These are phyloP conservation scores for Hura crepitans DNA, from an alignment of 441 rosid species.

Conservation along the genomic window DNA sequence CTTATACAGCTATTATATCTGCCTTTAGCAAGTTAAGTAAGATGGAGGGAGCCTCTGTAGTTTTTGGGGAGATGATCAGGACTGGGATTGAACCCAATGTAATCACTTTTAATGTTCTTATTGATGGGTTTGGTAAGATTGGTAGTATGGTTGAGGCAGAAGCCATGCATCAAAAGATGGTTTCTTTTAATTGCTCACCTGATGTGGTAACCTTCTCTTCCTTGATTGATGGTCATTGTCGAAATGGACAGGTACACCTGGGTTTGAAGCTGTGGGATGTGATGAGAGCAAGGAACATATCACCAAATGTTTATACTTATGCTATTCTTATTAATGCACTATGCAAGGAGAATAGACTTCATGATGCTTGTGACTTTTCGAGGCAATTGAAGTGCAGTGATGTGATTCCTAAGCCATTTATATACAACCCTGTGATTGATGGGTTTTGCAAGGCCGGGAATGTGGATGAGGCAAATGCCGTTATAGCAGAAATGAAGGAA, in stretches of 20 bases:
- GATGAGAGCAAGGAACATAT: slow-evolving; percentile 49
- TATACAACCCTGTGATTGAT: slow-evolving; percentile 85
- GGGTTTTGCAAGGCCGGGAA: slow-evolving; percentile 90
- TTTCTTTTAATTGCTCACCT: slow-evolving; percentile 42
- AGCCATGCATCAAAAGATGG: slow-evolving; percentile 47
- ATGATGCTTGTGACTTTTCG: slow-evolving; percentile 64
- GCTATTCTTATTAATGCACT: slow-evolving; percentile 58
- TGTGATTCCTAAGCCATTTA: slow-evolving; percentile 54
- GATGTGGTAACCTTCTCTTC: slow-evolving; percentile 74
- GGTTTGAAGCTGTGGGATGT: slow-evolving; percentile 63
- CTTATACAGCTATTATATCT: slow-evolving; percentile 65
- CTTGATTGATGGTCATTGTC: slow-evolving; percentile 75
- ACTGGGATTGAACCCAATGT: slow-evolving; percentile 48
- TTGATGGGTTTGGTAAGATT: slow-evolving; percentile 73
- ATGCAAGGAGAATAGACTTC: slow-evolving; percentile 62
- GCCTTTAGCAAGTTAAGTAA: slow-evolving; percentile 67
- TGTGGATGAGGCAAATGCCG: slow-evolving; percentile 63
- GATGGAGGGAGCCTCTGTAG: slow-evolving; percentile 54
- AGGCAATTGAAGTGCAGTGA: slow-evolving; percentile 45
- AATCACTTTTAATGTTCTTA: slow-evolving; percentile 66
- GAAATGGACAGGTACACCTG: slow-evolving; percentile 55
- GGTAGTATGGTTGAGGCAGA: slow-evolving; percentile 52
- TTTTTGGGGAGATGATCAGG: slow-evolving; percentile 56
- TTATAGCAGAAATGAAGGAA: slow-evolving; percentile 65
- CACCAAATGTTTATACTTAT: slow-evolving; percentile 67